Conservation (phyloP, 2,329 filamentous ascomycete species). For the Xylaria sp. region DNA sequence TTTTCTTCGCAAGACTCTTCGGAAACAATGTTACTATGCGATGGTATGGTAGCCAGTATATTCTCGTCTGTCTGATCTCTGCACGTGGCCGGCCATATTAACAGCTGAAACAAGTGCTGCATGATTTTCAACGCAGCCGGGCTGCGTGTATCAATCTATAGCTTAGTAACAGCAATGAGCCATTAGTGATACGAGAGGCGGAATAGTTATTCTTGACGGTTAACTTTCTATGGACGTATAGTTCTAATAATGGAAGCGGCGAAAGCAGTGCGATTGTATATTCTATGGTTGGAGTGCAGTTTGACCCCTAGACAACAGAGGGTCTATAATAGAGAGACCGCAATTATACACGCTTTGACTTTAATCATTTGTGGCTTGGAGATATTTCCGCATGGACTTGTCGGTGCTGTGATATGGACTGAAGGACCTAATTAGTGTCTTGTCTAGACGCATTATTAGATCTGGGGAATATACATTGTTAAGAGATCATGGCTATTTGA, state of each 20-base stretch:
- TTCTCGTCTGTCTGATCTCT: slow-evolving; percentile 23
- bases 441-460: not conserved
- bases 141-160: slow-evolving; percentile 11
- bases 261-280: not conserved
- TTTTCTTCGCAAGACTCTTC: not conserved
- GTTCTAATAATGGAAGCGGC: slow-evolving; percentile 6
- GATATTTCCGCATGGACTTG: slow-evolving; percentile 1
- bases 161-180: slow-evolving; percentile 10
- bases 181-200: not conserved
- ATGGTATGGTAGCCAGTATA: slow-evolving; percentile 12
- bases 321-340: slow-evolving; percentile 2
- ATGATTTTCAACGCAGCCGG: slow-evolving; percentile 21
- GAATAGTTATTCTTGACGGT: not conserved
- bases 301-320: not conserved
- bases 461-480: slow-evolving; percentile 1
- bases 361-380: not conserved
- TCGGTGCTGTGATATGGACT: not conserved
- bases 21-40: not conserved
- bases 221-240: slow-evolving; percentile 7
- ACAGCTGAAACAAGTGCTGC: slow-evolving; percentile 24
- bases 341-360: not conserved
- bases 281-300: not conserved
- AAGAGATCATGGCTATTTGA: not conserved
- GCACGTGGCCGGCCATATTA: slow-evolving; percentile 17
- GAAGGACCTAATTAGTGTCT: not conserved